Base-by-base conservation (phyloP, 768 basidiomycete genomes). In the Calvatia gigantea region DNA sequence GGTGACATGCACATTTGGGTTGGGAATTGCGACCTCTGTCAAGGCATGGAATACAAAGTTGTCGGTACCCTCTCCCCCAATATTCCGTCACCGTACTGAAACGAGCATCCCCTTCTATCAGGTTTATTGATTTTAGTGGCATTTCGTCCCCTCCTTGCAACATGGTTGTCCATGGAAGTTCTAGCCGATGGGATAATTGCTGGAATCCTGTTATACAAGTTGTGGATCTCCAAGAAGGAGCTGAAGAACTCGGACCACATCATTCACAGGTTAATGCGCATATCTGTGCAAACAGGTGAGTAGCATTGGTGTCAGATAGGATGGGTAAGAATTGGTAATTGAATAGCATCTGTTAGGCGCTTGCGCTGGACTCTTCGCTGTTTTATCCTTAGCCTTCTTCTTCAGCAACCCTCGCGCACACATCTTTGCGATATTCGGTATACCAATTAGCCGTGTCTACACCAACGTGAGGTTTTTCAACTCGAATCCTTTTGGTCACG, bases 361-460 rank as follows among this genome's bases (percentile, higher is more conserved):
- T n/a, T 66, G 70, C 46, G 65, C 64, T 9, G 67, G 63, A 9
- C 64, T 70, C 4, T 72, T 70, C 46, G 67, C 71, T 6, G 41
- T 69, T 6, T 63, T 64, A 8, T 61, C 70, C 19, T 47, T 73
- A 4, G 59, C 67, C 9, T 59, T 62, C 1, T 70, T 71, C 51
- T 19, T 67, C 17, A 25, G 42, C 33, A 51, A 56, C 19, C 71
- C 69, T 3, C 27, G 29, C 4, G 64, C 65, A 4, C 65, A 68
- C 39, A 43, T 71, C 2, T 70, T 64, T 37, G 69, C 62, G 19
- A 69, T 75, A 66, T 70, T 73, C 29, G 67, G 65, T 14, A 68
- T 72, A 25, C 69, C 70, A 4, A 64, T 73, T 33, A 68, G 72
- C 29, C 69, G 72, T 27, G 69, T 74, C 44, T 74, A 74, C 44